Evolutionary conservation across 2,329 filamentous ascomycete species (phyloP), one percentile per base, ranked within the genome.

Genomic region (Cordyceps fumosorosea): DNA sequence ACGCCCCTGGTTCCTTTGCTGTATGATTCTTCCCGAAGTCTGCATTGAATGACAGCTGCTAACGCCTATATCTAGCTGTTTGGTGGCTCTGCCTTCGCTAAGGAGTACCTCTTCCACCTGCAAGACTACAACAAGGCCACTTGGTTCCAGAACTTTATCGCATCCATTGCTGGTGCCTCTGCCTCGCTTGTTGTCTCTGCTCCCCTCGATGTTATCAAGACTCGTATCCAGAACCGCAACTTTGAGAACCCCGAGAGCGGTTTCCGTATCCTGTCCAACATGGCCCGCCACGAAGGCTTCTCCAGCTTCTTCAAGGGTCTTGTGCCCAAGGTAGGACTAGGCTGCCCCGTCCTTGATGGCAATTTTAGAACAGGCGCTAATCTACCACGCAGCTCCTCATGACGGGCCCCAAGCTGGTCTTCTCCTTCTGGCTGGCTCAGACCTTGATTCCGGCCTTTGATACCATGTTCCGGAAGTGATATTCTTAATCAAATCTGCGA

Each of bases 401-500:
- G 95, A 99, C 95, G 18, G 96, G 95, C 26, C 95, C 95, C 66
- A 99, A 99, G 85, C 84, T 99, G 64, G 95, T 98, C 66, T 99
- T 99, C 82, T 97, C 93, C 65, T 99, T 99, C 87, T 99, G 95
- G 95, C 86, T 99, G 73, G 95, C 95, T 63, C 95, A 99, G 82
- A 98, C 95, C 34, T 82, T 99, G 71, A 99, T 99, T 73, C 95
- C 95, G 57, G 89, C 92, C 45, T 98, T 98, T 76, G 90, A 86
- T 69, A 73, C 69, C 63, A 76, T 77, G 66, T 69, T 83, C 62
- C 72, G 71, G 63, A 73, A 72, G 67, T 75, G 71, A 67, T 66
- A 60, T 57, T 60, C 51, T 62, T 52, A 58, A 47, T 62, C 26
- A 40, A 32, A 47, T 48, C n/a, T 29, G 32, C 45, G 26, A 51